Evolutionary conservation across 495 filamentous ascomycete species (phyloP).

Genomic region (Paragyromitra xinjiangensis): DNA sequence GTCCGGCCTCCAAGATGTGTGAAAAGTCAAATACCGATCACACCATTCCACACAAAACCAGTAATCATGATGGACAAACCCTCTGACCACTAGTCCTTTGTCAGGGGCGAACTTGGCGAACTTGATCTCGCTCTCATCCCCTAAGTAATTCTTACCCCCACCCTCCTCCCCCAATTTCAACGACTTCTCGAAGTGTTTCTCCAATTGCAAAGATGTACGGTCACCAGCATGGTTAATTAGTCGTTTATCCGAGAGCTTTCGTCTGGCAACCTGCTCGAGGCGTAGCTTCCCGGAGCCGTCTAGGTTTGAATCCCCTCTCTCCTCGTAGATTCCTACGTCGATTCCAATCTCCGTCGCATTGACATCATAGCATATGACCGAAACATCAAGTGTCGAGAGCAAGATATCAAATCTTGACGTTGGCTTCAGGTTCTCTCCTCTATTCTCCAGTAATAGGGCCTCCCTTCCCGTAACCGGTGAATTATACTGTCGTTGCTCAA

Average conservation of each 20-base stretch:
- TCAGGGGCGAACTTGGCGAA: constrained; percentile 34
- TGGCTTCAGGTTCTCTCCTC: background rate
- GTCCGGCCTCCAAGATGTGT: constrained; percentile 31
- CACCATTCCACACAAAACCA: constrained; percentile 48
- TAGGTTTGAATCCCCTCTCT: background rate
- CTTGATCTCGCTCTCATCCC: background rate
- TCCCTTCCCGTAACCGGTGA: constrained; percentile 24
- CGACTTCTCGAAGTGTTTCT: constrained; percentile 13
- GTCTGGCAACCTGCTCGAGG: constrained; percentile 40
- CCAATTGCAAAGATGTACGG: background rate
- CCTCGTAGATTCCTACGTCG: constrained; percentile 40
- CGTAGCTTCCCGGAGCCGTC: constrained; percentile 15
- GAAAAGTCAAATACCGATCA: constrained; percentile 35
- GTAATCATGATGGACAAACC: constrained; percentile 35
- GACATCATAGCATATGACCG: constrained; percentile 40
- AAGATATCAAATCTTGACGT: constrained; percentile 37
- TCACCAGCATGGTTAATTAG: constrained; percentile 19
- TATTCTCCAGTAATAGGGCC: background rate
- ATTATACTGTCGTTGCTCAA: constrained; percentile 38
- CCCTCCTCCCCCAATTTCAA: constrained; percentile 10
- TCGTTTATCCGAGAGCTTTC: constrained; percentile 42
- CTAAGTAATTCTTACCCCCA: background rate
- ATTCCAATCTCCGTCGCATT: constrained; percentile 37
- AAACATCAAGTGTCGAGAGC: constrained; percentile 43
- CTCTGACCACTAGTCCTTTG: constrained; percentile 31